These are phyloP conservation scores for Arthrobotrys megalospora DNA, from an alignment of 2,329 filamentous ascomycete species.

Conservation along the genomic window DNA sequence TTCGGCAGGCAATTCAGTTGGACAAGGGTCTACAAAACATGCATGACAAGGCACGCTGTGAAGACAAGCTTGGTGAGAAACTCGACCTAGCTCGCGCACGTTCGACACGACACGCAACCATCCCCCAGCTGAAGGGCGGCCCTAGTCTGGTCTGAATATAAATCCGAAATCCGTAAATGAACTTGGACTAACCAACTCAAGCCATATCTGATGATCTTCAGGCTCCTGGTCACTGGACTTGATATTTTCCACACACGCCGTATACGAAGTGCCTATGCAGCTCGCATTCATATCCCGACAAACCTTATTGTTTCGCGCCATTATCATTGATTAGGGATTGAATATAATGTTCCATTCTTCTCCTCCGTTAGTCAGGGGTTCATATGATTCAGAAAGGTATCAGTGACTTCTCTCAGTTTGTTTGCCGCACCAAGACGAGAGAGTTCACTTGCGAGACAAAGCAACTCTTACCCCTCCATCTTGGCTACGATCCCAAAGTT, in stretches of 20 bases:
- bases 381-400: constrained; percentile 35
- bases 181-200: constrained; percentile 32
- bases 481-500: constrained; percentile 35
- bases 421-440: constrained; percentile 17
- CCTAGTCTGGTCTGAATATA: constrained; percentile 57
- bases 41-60: constrained; percentile 48
- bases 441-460: constrained; percentile 28
- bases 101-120: constrained; percentile 50
- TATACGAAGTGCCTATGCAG: constrained; percentile 5
- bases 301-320: constrained; percentile 39
- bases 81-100: constrained; percentile 50
- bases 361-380: constrained; percentile 25
- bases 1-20: constrained; percentile 57
- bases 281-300: constrained; percentile 25
- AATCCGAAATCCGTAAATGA: constrained; percentile 59
- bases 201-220: constrained; percentile 60
- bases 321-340: constrained; percentile 18
- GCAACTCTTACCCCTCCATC: constrained; percentile 45
- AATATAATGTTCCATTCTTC: constrained; percentile 29
- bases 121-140: constrained; percentile 40
- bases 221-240: constrained; percentile 53
- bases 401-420: constrained; percentile 22
- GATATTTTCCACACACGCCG: constrained; percentile 41
- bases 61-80: constrained; percentile 28
- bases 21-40: constrained; percentile 49